phyloP scores from a whole-genome alignment of 1,139 yeast genomes.

The Debaryomyces nepalensis region DNA sequence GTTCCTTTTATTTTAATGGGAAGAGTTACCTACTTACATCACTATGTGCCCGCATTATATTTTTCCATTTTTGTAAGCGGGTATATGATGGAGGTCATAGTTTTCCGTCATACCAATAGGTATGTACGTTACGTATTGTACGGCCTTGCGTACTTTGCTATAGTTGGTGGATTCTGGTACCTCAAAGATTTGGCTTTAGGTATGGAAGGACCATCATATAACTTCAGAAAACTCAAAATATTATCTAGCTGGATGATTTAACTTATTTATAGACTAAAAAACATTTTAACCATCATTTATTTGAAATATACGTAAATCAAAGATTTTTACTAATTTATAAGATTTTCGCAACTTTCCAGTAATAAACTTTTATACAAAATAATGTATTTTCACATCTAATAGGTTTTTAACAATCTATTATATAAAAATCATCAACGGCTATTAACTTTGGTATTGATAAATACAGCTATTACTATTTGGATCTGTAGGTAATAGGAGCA shows the following conservation, averaged over 20 bases:
- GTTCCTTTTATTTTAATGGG: conserved; percentile 40
- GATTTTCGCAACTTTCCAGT: background rate
- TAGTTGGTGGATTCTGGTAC: conserved; percentile 35
- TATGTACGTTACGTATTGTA: conserved; percentile 22
- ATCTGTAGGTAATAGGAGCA: no score
- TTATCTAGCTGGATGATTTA: conserved; percentile 36
- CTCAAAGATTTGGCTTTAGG: conserved; percentile 37
- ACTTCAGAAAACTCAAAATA: conserved; percentile 31
- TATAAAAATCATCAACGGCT: no score
- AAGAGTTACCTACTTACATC: conserved; percentile 41
- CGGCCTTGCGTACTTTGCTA: conserved; percentile 24
- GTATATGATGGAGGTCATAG: conserved; percentile 36
- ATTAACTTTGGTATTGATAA: background rate
- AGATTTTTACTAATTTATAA: background rate
- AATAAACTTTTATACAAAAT: background rate
- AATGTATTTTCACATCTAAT: no score
- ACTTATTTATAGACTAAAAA: background rate
- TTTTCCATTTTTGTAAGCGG: conserved; percentile 41
- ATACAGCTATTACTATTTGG: no score
- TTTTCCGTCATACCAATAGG: conserved; percentile 21
- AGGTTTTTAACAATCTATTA: no score
- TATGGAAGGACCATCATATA: conserved; percentile 34
- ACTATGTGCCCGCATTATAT: conserved; percentile 41
- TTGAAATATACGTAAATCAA: background rate
- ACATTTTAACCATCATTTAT: background rate